Base-by-base conservation (phyloP, 139 green algal species). In the Edaphochlamys debaryana region DNA sequence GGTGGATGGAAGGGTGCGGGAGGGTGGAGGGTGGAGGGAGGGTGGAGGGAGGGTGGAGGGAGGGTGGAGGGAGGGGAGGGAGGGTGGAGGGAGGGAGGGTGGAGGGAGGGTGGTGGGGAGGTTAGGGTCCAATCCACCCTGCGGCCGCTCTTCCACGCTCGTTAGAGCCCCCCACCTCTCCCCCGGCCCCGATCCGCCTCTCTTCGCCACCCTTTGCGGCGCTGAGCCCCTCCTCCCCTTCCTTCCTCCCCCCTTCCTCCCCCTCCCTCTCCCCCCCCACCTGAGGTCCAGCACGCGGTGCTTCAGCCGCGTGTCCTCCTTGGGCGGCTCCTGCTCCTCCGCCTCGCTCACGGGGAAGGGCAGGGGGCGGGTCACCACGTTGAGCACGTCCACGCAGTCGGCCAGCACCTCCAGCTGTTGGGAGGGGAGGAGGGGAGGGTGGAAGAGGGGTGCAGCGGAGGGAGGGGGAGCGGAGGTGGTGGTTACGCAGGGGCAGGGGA, bases 211-310 rank as follows among this genome's bases (percentile, higher is more conserved):
- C 48, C 15, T 54, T 54, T 54, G 11, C 48, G 9, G 48, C 15
- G 48, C 9, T 9, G 9, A 54, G 5, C 36, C 64, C 6, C 64
- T 9, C 3, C 64, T n/a, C n/a, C n/a, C n/a, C n/a, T n/a, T n/a
- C n/a, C 62, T 30, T 38, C 25, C 30, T 38, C 4, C 30, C n/a
- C 62, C 62, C 62, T 13, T 38, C 5, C 67, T 11, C 40, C 67
- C 27, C 25, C 40, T 37, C 40, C 67, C 40, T 36, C 64, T 48
- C 25, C 36, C 9, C 34, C 19, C 69, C 29, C 85, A 94, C 92
- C 97, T 88, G 34, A 99, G 94, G 89, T 99, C 98, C 69, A 99
- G 91, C 66, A 98, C 94, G 11, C 97, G 85, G 88, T 99, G 87
- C 40, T 85, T 87, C 25, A 99, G 93, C 42, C 96, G 84, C 36